Percentiles rank a stretch among this genome's conserved stretches.
Evolutionary conservation across 1,284 basidiomycete genomes (phyloP).

Genomic region (Ustilago curta): DNA sequence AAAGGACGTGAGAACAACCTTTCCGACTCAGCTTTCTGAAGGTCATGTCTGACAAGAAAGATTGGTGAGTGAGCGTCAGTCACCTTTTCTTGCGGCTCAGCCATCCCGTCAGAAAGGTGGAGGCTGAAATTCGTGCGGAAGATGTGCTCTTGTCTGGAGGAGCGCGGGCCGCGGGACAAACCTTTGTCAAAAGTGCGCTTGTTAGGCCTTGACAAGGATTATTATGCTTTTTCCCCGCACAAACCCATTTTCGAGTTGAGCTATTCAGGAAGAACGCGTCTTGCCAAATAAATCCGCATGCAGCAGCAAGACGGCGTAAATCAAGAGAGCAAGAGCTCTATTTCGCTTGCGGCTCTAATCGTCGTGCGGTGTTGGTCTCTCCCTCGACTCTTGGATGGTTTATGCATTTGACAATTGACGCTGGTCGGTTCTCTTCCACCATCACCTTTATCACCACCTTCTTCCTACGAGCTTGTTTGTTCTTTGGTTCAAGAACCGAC

Average conservation of each 20-base stretch:
- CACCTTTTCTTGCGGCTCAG: neutral
- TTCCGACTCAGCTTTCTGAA: too few relatives aligned
- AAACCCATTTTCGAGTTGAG: neutral
- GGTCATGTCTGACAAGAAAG: neutral
- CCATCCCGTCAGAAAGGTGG: conserved; percentile 8
- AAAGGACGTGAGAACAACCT: neutral
- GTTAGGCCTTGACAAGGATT: neutral
- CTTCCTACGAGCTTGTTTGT: neutral
- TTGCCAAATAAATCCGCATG: conserved; percentile 6
- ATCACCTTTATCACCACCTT: conserved; percentile 3
- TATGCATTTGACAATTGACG: neutral
- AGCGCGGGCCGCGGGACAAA: conserved; percentile 8
- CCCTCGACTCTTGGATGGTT: neutral
- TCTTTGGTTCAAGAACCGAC: too few relatives aligned
- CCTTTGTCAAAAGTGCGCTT: neutral
- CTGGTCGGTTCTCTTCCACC: neutral
- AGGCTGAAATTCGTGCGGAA: conserved; percentile 12
- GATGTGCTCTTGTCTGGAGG: conserved; percentile 11
- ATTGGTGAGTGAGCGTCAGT: conserved; percentile 6
- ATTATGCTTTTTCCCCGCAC: conserved; percentile 3
- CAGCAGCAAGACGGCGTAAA: neutral
- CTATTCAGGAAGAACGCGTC: conserved; percentile 7
- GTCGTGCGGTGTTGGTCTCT: conserved; percentile 4
- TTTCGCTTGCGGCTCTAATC: neutral
- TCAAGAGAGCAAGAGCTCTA: neutral